Evolutionary conservation across 2,329 filamentous ascomycete species (phyloP).

Genomic region (Dryadomyces sulphureus): DNA sequence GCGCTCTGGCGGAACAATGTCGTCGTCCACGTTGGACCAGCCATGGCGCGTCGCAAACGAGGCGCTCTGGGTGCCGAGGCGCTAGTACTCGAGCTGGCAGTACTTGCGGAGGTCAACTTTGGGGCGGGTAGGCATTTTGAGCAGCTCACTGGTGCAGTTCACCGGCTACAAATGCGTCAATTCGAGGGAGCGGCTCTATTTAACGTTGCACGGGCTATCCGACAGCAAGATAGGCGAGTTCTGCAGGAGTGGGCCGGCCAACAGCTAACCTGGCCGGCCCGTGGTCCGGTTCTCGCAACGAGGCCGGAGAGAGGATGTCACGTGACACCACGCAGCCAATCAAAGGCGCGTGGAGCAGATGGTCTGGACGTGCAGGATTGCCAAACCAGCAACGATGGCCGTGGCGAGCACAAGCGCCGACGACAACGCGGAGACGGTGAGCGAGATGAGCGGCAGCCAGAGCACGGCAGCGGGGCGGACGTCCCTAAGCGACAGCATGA

Average conservation of each 20-base stretch:
- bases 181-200: background rate
- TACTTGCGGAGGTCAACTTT: background rate
- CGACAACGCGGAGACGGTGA: conserved; percentile 7
- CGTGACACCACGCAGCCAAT: no score
- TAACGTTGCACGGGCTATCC: background rate
- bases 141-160: no score
- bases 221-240: background rate
- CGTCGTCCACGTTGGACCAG: conserved; percentile 4
- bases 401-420: background rate
- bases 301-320: no score
- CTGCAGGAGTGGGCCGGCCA: no score
- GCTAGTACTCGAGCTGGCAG: conserved; percentile 1
- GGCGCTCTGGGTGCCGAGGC: background rate
- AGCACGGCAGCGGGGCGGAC: conserved; percentile 6
- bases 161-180: no score
- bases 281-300: no score
- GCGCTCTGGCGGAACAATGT: conserved; percentile 1
- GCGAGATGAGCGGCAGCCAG: conserved; percentile 10
- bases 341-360: no score
- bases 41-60: conserved; percentile 3
- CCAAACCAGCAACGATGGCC: background rate
- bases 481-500: conserved; percentile 8
- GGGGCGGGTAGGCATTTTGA: background rate
- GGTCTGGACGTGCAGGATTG: no score
- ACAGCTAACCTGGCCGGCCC: no score